Conservation (phyloP, 148 eudicot species). For the Rhododendron vialii region DNA sequence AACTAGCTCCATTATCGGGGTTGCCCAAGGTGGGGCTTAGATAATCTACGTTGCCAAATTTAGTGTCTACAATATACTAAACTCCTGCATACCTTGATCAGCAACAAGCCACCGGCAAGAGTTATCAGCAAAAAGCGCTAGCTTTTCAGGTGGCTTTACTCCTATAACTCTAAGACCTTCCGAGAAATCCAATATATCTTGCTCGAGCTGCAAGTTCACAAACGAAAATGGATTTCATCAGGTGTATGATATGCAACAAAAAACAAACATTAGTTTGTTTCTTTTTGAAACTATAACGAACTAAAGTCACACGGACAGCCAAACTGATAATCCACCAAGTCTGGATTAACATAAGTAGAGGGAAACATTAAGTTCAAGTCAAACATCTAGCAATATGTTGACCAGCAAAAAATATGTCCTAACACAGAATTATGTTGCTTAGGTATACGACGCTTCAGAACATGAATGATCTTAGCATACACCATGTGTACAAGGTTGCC, state of each 20-base stretch:
- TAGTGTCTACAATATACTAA: background rate
- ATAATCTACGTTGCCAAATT: no score
- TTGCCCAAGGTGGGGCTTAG: no score
- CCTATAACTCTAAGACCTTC: conserved; percentile 93
- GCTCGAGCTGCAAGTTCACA: conserved; percentile 63
- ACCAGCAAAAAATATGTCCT: background rate
- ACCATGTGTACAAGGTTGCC: background rate
- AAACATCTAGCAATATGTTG: background rate
- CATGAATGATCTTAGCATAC: background rate
- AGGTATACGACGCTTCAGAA: background rate
- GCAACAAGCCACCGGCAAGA: conserved; percentile 94
- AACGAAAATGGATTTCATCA: conserved; percentile 7
- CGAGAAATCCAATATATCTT: conserved; percentile 75
- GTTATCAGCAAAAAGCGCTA: conserved; percentile 95
- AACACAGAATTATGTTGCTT: background rate
- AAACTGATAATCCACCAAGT: background rate
- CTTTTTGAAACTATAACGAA: background rate
- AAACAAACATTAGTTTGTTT: background rate
- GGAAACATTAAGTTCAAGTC: background rate
- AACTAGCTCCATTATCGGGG: no score
- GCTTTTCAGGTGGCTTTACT: conserved; percentile 69
- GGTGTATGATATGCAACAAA: background rate
- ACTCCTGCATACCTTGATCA: conserved; percentile 69
- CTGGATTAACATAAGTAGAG: background rate
- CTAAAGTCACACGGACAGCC: background rate